phyloP scores from a whole-genome alignment of 176 grass and related monocot genomes.

The Aegilops bicornis region DNA sequence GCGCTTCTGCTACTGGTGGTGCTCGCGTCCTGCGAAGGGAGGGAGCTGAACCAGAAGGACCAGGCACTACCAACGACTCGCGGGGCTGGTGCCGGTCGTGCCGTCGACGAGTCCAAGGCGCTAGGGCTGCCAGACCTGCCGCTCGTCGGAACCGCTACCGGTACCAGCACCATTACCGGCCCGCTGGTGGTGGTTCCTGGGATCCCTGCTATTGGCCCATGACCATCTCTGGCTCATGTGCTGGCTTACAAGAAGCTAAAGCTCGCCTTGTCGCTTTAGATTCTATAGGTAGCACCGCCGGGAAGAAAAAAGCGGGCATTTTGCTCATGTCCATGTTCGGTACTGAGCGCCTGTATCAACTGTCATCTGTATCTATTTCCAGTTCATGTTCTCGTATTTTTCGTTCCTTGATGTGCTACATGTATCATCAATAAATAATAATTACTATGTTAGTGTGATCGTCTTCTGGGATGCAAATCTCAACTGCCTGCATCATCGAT shows the following conservation, averaged over 20 bases:
- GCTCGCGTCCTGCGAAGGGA: not conserved
- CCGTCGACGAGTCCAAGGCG: not conserved
- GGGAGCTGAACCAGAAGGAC: not conserved
- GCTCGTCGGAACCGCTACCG: not conserved
- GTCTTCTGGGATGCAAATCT: too few relatives aligned
- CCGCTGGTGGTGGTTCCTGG: not conserved
- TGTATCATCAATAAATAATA: too few relatives aligned
- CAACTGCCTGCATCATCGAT: too few relatives aligned
- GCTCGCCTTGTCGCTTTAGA: not conserved
- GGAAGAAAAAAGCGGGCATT: not conserved
- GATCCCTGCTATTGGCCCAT: not conserved
- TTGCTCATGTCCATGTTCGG: not conserved
- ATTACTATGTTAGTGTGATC: too few relatives aligned
- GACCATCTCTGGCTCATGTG: not conserved
- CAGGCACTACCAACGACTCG: not conserved
- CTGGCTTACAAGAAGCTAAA: not conserved
- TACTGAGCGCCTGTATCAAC: too few relatives aligned
- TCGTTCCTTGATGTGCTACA: too few relatives aligned
- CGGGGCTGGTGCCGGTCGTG: not conserved
- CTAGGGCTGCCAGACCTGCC: not conserved
- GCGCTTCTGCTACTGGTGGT: not conserved
- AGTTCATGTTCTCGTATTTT: too few relatives aligned
- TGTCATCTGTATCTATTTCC: too few relatives aligned
- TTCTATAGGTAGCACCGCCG: not conserved
- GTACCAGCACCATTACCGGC: not conserved